Percentiles rank a stretch among this genome's conserved stretches.
Evolutionary conservation across 208 protist genomes (phyloP).

Genomic region (Porcisia deanei): DNA sequence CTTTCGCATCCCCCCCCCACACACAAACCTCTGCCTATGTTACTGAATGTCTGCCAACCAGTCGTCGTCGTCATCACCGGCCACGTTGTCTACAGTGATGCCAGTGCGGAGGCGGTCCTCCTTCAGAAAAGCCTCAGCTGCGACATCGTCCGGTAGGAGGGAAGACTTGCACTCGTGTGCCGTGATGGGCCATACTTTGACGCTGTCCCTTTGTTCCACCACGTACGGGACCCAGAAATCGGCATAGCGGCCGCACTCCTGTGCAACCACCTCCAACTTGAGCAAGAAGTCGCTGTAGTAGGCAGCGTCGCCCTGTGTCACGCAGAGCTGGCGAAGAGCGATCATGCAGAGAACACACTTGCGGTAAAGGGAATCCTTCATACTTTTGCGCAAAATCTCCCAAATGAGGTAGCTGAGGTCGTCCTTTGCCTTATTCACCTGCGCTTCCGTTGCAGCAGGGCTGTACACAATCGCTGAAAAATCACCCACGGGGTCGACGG

Average conservation of each 20-base stretch:
- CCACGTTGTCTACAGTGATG: slow-evolving; percentile 9
- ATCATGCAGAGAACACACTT: slow-evolving; percentile 72
- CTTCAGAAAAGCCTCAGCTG: slow-evolving; percentile 35
- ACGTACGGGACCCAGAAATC: slow-evolving; percentile 39
- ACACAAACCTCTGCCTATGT: not conserved
- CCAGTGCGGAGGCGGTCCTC: slow-evolving; percentile 17
- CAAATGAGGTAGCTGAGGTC: slow-evolving; percentile 62
- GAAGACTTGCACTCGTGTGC: slow-evolving; percentile 40
- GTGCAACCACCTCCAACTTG: slow-evolving; percentile 49
- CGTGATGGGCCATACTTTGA: slow-evolving; percentile 42
- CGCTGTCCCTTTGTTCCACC: not conserved
- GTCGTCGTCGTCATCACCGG: slow-evolving; percentile 27
- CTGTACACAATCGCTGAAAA: slow-evolving; percentile 42
- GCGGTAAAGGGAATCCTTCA: slow-evolving; percentile 60
- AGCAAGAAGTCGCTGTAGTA: slow-evolving; percentile 80
- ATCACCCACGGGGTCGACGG: slow-evolving; percentile 45
- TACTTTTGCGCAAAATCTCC: slow-evolving; percentile 60
- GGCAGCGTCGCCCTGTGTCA: slow-evolving; percentile 56
- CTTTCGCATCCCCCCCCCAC: not conserved
- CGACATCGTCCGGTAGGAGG: slow-evolving; percentile 26
- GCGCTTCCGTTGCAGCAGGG: slow-evolving; percentile 17
- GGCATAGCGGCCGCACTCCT: slow-evolving; percentile 31
- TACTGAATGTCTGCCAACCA: slow-evolving; percentile 33
- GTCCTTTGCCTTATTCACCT: slow-evolving; percentile 51
- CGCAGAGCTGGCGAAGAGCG: slow-evolving; percentile 68